phyloP scores from a whole-genome alignment of 129 eudicot species.

The Deinandra increscens region DNA sequence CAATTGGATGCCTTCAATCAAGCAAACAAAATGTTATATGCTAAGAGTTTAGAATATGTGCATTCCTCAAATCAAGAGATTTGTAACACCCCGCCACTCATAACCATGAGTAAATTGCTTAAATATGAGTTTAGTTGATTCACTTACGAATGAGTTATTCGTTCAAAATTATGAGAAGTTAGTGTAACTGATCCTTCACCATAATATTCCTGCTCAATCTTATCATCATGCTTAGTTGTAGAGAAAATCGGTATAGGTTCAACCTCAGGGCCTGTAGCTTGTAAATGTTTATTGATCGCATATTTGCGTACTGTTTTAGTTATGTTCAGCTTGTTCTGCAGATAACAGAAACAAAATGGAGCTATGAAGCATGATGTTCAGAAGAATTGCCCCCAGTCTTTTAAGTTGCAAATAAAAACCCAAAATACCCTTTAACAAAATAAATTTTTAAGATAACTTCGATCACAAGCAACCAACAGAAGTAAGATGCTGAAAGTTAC shows the following conservation, averaged over 20 bases:
- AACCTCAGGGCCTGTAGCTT: conserved; percentile 61
- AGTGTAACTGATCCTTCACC: conserved; percentile 76
- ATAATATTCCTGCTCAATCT: conserved; percentile 61
- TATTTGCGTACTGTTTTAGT: conserved; percentile 81
- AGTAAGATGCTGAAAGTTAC: conserved; percentile 48
- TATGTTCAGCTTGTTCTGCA: conserved; percentile 93
- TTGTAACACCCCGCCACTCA: too few relatives aligned
- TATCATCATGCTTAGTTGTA: conserved; percentile 72
- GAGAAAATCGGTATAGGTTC: conserved; percentile 45
- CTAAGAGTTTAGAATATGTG: background rate
- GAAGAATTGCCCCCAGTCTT: background rate
- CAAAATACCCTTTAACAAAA: background rate
- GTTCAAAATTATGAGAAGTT: conserved; percentile 57
- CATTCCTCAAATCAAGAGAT: background rate
- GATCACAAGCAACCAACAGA: background rate
- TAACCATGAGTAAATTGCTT: background rate
- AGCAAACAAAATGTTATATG: conserved; percentile 12
- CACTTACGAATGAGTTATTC: conserved; percentile 68
- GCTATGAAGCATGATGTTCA: conserved; percentile 14
- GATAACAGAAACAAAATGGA: conserved; percentile 28
- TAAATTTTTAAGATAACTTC: background rate
- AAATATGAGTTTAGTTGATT: conserved; percentile 6
- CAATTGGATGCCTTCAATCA: conserved; percentile 50
- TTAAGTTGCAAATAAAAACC: background rate
- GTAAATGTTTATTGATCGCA: conserved; percentile 60